Evolutionary conservation across 495 filamentous ascomycete species (phyloP), one percentile per base, ranked within the genome.

Genomic region (Aspergillus steynii): DNA sequence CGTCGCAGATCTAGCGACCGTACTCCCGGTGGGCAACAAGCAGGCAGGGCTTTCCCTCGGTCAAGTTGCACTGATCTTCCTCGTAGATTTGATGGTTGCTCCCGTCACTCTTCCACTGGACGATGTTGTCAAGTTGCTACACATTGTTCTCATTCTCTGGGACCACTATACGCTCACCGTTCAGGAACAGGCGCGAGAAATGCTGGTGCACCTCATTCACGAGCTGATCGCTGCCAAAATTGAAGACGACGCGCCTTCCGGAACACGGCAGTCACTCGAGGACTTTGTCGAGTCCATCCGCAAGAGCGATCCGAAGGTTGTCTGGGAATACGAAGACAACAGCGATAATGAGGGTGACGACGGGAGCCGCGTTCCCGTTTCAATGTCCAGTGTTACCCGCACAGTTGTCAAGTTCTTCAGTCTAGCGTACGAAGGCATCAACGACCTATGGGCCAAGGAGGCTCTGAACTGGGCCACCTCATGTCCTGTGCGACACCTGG

Each of bases 191-290:
- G 93, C 95, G 47, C 87, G 93, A 50, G 95, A 99, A 68, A 96
- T 99, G 95, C 83, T 98, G 15, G 93, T 99, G 34, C 95, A 99
- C 78, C 82, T 99, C 8, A 96, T 99, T 52, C 95, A 99, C 68
- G 96, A 98, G 69, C 83, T 99, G 15, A 90, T 99, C 31, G 93
- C 97, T 45, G 95, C 96, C 1, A 90, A 88, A 60, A 84, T 97
- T 50, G 91, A 93, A 59, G 90, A 96, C 58, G 81, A 86, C 56
- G 84, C 82, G 5, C 82, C 86, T 0, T 68, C 72, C 1, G 82
- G 85, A 8, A 86, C 83, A n/a, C 91, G 90, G 63, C 82, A 86
- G 56, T 81, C 84, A 1, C 91, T 96, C 55, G 90, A 98, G 70
- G 86, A 90, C 59, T 88, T 98, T 68, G 90, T 98, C 58, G 96